Evolutionary conservation across 73 alveolate genomes (phyloP).

Genomic region (Uronychia setigera): DNA sequence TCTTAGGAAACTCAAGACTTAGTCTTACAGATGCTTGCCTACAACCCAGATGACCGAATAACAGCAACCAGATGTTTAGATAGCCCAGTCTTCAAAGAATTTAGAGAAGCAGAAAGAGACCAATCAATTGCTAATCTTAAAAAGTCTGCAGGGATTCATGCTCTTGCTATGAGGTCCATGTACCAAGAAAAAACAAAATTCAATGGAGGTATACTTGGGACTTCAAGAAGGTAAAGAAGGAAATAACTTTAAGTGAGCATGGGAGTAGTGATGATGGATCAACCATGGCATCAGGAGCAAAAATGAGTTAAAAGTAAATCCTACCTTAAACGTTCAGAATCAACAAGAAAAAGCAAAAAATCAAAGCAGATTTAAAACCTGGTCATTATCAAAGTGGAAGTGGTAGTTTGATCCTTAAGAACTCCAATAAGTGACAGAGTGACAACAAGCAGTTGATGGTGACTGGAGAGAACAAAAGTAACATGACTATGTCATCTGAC

Average conservation of each 20-base stretch:
- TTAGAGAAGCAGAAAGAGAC: background rate
- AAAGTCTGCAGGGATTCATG: background rate
- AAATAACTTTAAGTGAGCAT: too few species aligned
- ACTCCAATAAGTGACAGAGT: background rate
- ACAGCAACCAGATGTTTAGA: background rate
- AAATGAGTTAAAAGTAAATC: background rate
- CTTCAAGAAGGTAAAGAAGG: background rate
- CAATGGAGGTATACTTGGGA: background rate
- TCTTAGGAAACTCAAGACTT: background rate
- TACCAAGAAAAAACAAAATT: background rate
- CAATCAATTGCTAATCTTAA: background rate
- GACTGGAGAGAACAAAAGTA: background rate
- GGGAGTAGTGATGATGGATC: background rate
- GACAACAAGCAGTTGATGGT: too few species aligned
- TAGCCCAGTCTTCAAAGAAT: background rate
- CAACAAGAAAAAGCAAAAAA: background rate
- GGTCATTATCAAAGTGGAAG: background rate
- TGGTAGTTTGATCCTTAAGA: background rate
- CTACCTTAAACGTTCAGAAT: too few species aligned
- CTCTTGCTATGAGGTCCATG: background rate
- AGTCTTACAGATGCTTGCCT: background rate
- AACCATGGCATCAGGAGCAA: background rate
- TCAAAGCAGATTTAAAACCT: too few species aligned
- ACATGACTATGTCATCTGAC: background rate
- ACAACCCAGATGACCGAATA: background rate